phyloP scores from a whole-genome alignment of 1,284 basidiomycete genomes.

The Flammula alnicola region DNA sequence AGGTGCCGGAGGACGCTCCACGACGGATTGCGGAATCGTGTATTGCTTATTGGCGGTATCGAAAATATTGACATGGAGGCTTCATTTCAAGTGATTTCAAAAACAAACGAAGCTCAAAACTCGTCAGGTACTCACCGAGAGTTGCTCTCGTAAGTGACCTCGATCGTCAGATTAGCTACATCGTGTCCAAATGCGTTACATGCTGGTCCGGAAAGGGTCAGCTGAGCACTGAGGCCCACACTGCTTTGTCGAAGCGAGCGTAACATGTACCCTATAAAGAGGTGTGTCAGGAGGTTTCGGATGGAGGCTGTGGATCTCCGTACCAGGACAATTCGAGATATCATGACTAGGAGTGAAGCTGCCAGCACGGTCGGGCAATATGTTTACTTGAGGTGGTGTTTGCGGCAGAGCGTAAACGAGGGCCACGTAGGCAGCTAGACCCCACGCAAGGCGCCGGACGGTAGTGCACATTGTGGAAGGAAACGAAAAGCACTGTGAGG shows the following conservation, averaged over 20 bases:
- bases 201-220: slow-evolving; percentile 59
- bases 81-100: slow-evolving; percentile 28
- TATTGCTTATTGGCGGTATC: slow-evolving; percentile 72
- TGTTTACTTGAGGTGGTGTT: not conserved
- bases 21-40: slow-evolving; percentile 64
- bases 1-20: slow-evolving; percentile 49
- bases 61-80: slow-evolving; percentile 78
- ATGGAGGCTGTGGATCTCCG: slow-evolving; percentile 10
- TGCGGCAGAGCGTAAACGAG: slow-evolving; percentile 8
- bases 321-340: slow-evolving; percentile 20
- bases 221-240: slow-evolving; percentile 58
- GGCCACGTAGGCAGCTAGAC: not conserved
- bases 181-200: slow-evolving; percentile 81
- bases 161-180: slow-evolving; percentile 62
- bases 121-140: slow-evolving; percentile 45
- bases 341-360: slow-evolving; percentile 14
- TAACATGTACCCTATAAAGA: slow-evolving; percentile 53
- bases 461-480: slow-evolving; percentile 12
- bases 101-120: not conserved
- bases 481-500: not conserved
- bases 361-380: not conserved
- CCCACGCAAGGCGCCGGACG: not conserved
- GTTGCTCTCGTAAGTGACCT: slow-evolving; percentile 69
- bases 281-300: not conserved
- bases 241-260: slow-evolving; percentile 46